Evolutionary conservation across 257 asterid species (phyloP).

Genomic region (Primulina tabacum): DNA sequence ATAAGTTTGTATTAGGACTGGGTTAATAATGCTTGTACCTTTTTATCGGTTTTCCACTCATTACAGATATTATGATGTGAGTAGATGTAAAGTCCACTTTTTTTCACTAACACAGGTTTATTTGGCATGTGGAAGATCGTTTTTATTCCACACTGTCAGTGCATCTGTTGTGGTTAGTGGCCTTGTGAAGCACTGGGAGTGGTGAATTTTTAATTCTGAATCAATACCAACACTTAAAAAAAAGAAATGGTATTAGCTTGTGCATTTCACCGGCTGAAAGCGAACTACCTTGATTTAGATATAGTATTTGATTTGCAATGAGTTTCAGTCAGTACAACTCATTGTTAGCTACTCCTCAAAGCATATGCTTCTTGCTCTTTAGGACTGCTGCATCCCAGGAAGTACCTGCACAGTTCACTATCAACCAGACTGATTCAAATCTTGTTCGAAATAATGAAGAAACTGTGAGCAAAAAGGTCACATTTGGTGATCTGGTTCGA

Average conservation of each 20-base stretch:
- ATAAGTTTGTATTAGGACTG: background rate
- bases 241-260: background rate
- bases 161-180: background rate
- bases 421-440: constrained; percentile 42
- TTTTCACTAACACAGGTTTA: constrained; percentile 4
- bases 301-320: constrained; percentile 4
- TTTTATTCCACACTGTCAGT: background rate
- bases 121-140: background rate
- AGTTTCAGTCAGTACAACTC: background rate
- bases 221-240: background rate
- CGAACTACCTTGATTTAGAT: constrained; percentile 7
- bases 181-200: background rate
- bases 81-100: background rate
- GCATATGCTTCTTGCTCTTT: constrained; percentile 28
- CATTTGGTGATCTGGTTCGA: constrained; percentile 77
- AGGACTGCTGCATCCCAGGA: constrained; percentile 51
- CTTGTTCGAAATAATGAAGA: constrained; percentile 47
- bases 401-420: constrained; percentile 41
- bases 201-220: constrained; percentile 5
- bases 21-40: background rate
- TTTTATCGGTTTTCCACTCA: background rate
- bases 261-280: constrained; percentile 12
- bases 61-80: background rate
- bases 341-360: constrained; percentile 11
- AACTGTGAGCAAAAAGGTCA: constrained; percentile 64